These are phyloP conservation scores for Torulaspora globosa DNA, from an alignment of 1,139 yeast genomes.

Conservation along the genomic window DNA sequence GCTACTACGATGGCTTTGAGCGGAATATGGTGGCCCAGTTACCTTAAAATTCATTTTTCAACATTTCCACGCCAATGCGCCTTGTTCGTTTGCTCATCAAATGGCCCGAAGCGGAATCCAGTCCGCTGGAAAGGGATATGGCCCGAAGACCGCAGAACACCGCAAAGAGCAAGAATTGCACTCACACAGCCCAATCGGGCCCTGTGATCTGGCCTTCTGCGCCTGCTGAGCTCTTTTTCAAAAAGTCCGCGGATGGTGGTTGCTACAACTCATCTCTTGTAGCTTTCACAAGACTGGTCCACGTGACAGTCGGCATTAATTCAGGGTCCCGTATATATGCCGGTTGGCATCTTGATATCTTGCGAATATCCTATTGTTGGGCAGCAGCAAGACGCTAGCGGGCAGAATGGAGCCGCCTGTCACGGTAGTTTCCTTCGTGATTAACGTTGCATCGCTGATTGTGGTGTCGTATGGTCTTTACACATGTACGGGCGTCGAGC, in stretches of 20 bases:
- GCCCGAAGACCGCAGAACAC: not conserved
- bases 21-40: not conserved
- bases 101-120: not conserved
- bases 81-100: not conserved
- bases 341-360: too few relatives aligned
- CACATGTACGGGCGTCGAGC: slow-evolving; percentile 29
- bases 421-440: slow-evolving; percentile 15
- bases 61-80: not conserved
- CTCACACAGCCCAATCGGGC: not conserved
- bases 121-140: not conserved
- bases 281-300: not conserved
- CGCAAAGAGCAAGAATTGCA: not conserved
- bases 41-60: slow-evolving; percentile 1
- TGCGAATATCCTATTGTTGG: too few relatives aligned
- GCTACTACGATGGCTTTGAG: too few relatives aligned
- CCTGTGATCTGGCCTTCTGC: not conserved
- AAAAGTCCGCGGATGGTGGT: not conserved
- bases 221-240: not conserved
- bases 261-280: not conserved
- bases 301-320: not conserved
- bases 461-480: slow-evolving; percentile 32
- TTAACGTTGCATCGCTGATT: slow-evolving; percentile 27
- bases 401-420: not conserved
- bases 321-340: too few relatives aligned
- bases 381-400: not conserved